Percentiles rank a stretch among this genome's conserved stretches.
phyloP scores from a whole-genome alignment of 2,329 filamentous ascomycete genomes.

The Zalaria obscura region DNA sequence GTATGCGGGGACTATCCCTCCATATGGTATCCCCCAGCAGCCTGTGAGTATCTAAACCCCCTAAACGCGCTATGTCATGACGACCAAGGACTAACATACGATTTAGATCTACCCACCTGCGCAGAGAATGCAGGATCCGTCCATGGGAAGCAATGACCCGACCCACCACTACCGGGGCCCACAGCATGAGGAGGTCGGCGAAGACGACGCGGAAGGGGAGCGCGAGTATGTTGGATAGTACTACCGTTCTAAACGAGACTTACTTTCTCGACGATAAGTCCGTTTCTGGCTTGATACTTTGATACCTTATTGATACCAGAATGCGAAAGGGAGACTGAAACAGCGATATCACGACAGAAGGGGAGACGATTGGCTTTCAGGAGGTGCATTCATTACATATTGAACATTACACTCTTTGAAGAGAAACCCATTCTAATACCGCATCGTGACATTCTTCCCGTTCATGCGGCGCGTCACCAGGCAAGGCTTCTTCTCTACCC shows the following conservation, averaged over 20 bases:
- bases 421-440: too few species aligned
- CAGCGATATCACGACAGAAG: background rate
- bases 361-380: background rate
- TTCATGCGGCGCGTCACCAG: too few species aligned
- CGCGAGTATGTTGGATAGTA: constrained; percentile 1
- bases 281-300: background rate
- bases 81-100: background rate
- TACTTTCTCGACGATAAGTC: too few species aligned
- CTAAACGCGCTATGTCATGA: background rate
- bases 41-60: constrained; percentile 43
- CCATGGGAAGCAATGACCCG: constrained; percentile 5
- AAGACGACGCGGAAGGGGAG: constrained; percentile 8
- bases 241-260: too few species aligned
- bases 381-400: too few species aligned
- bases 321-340: background rate
- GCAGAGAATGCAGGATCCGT: constrained; percentile 7
- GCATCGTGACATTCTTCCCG: too few species aligned
- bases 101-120: constrained; percentile 6
- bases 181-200: constrained; percentile 3
- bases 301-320: constrained; percentile 1
- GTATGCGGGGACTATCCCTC: constrained; percentile 39
- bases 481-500: too few species aligned
- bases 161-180: constrained; percentile 5
- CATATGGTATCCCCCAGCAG: constrained; percentile 69
- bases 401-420: too few species aligned